phyloP scores from a whole-genome alignment of 192 early-diverging fungal species.

The Entomortierella lignicola region DNA sequence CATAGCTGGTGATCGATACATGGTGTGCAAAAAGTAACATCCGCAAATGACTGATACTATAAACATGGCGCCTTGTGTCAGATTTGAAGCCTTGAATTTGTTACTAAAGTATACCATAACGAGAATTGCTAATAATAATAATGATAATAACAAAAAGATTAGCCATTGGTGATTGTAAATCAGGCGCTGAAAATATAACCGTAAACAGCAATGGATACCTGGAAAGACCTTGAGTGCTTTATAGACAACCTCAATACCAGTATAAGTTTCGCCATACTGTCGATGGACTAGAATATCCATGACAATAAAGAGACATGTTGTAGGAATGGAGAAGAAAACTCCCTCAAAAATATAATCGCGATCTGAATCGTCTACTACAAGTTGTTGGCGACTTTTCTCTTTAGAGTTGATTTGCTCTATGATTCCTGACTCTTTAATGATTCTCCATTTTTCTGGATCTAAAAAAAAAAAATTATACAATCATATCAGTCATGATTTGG shows the following conservation, averaged over 20 bases:
- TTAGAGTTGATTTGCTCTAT: slow-evolving; percentile 17
- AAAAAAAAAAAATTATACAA: slow-evolving; percentile 6
- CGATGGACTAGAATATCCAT: slow-evolving; percentile 53
- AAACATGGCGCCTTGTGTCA: slow-evolving; percentile 64
- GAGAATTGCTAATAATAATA: slow-evolving; percentile 54
- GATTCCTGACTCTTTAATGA: slow-evolving; percentile 45
- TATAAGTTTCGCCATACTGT: slow-evolving; percentile 42
- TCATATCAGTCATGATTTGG: background rate
- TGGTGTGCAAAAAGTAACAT: slow-evolving; percentile 72
- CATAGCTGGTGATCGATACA: slow-evolving; percentile 71
- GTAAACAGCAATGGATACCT: slow-evolving; percentile 11
- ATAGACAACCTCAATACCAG: slow-evolving; percentile 20
- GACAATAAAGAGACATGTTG: slow-evolving; percentile 49
- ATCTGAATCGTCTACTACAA: background rate
- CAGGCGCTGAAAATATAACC: no score
- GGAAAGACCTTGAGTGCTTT: slow-evolving; percentile 46
- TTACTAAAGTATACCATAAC: slow-evolving; percentile 72
- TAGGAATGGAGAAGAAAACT: slow-evolving; percentile 50
- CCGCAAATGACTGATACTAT: slow-evolving; percentile 61
- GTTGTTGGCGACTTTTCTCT: background rate
- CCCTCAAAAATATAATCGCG: slow-evolving; percentile 53
- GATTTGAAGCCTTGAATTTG: slow-evolving; percentile 58
- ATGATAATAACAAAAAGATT: no score
- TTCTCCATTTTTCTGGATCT: slow-evolving; percentile 50
- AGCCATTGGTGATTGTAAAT: no score